phyloP scores from a whole-genome alignment of 169 alveolate genomes.

The Plasmodium falciparum region DNA sequence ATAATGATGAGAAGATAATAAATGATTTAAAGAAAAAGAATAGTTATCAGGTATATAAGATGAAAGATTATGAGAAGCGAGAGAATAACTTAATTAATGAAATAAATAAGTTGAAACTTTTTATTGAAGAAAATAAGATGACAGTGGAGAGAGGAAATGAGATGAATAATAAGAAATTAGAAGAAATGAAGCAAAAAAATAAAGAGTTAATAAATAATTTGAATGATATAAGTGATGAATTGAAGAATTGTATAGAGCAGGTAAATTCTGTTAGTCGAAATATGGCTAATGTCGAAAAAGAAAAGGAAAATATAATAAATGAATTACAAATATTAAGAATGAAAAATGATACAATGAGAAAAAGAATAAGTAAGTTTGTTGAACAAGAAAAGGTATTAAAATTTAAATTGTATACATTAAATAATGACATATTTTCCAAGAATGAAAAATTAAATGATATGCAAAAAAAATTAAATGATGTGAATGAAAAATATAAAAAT shows the following conservation, averaged over 20 bases:
- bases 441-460: constrained; percentile 13
- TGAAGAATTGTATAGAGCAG: constrained; percentile 23
- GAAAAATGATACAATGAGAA: constrained; percentile 17
- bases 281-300: constrained; percentile 21
- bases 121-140: constrained; percentile 21
- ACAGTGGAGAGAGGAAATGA: constrained; percentile 11
- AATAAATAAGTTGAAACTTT: constrained; percentile 17
- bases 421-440: neutral
- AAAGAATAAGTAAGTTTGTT: neutral
- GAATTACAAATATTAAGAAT: constrained; percentile 4
- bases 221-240: constrained; percentile 10
- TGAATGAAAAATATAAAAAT: neutral
- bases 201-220: constrained; percentile 9
- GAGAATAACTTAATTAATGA: constrained; percentile 9
- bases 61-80: constrained; percentile 22
- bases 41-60: constrained; percentile 5
- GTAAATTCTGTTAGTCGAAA: constrained; percentile 12
- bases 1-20: constrained; percentile 10
- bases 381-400: constrained; percentile 9
- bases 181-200: constrained; percentile 20
- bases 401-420: constrained; percentile 14
- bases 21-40: constrained; percentile 22
- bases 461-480: neutral
- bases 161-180: constrained; percentile 12
- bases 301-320: constrained; percentile 17